Base-by-base conservation (phyloP, 108 stramenopile genomes). In the Skeletonema potamos region DNA sequence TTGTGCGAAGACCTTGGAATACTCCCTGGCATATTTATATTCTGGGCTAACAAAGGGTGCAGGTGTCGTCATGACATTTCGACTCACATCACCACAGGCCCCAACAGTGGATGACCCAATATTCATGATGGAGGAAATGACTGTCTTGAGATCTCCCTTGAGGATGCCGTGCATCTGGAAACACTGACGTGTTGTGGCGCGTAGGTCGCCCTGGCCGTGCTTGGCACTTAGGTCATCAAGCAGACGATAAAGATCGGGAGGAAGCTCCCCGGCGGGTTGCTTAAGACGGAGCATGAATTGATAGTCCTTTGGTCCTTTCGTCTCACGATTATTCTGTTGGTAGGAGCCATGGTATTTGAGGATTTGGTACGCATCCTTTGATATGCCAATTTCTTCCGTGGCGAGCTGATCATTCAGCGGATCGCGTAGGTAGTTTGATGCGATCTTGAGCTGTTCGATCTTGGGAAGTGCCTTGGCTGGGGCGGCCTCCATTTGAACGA, bases 341-440 rank as follows among this genome's bases (percentile, higher is more conserved):
- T 99, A 99, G 63, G 96, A 96, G 17, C 98, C 98, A 72, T 98
- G 97, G 85, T 97, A 99, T 83, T 99, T 99, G 78, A 96, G 85
- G 65, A 96, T 93, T 82, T 96, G 89, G 71, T 89, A 90, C 18
- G 91, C 94, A 77, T 95, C 94, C 66, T 95, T 90, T 62, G 87
- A 87, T 46, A 95, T 86, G 44, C 87, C 82, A 54, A 91, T 89
- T 70, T 88, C 86, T 66, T 90, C 89, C 18, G 91, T 95, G 13
- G 46, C 10, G 22, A 94, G 78, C 84, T 91, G 84, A 81, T 87
- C 82, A 24, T 68, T 74, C 39, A 94, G 82, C 10, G 93, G 93
- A 66, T 90, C 68, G 41, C 85, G 59, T 43, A 94, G 82, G 74
- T 92, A 81, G 27, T 76, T 65, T 27, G 87, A 88, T 44, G 80